phyloP scores from a whole-genome alignment of 1,284 basidiomycete genomes.

The Boletus smithii region DNA sequence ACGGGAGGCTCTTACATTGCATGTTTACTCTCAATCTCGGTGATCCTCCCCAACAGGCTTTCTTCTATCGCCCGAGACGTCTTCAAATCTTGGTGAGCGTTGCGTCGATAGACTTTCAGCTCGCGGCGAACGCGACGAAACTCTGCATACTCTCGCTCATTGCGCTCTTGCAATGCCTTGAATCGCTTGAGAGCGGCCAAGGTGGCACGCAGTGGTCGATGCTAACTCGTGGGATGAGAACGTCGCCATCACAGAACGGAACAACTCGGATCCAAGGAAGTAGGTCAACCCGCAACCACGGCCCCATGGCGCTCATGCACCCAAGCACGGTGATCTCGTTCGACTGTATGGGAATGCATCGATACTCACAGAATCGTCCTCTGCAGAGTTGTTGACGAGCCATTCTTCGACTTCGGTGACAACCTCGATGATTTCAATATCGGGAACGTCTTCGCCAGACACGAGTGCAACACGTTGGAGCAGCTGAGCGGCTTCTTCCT shows the following conservation, averaged over 20 bases:
- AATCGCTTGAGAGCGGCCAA: conserved; percentile 29
- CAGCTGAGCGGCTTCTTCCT: conserved; percentile 36
- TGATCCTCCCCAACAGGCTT: conserved; percentile 30
- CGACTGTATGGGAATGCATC: conserved; percentile 6
- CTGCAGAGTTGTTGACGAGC: conserved; percentile 33
- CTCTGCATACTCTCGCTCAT: conserved; percentile 29
- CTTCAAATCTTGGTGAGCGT: conserved; percentile 35
- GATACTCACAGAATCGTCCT: conserved; percentile 33
- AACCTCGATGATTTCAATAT: conserved; percentile 43
- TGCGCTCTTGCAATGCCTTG: conserved; percentile 34
- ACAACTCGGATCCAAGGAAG: conserved; percentile 19
- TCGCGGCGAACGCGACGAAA: conserved; percentile 31
- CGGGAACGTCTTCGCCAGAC: conserved; percentile 42
- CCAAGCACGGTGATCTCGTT: neutral
- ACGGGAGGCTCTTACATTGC: conserved; percentile 24
- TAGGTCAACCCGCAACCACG: conserved; percentile 1
- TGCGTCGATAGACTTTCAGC: conserved; percentile 28
- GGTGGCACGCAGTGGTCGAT: conserved; percentile 25
- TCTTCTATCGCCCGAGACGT: conserved; percentile 37
- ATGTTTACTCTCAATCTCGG: conserved; percentile 29
- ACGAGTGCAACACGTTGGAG: conserved; percentile 47
- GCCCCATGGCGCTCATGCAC: neutral
- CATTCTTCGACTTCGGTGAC: conserved; percentile 46
- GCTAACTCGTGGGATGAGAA: conserved; percentile 28
- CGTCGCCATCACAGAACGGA: conserved; percentile 12